Evolutionary conservation across 768 basidiomycete genomes (phyloP).

Genomic region (Boletus rubropictus): DNA sequence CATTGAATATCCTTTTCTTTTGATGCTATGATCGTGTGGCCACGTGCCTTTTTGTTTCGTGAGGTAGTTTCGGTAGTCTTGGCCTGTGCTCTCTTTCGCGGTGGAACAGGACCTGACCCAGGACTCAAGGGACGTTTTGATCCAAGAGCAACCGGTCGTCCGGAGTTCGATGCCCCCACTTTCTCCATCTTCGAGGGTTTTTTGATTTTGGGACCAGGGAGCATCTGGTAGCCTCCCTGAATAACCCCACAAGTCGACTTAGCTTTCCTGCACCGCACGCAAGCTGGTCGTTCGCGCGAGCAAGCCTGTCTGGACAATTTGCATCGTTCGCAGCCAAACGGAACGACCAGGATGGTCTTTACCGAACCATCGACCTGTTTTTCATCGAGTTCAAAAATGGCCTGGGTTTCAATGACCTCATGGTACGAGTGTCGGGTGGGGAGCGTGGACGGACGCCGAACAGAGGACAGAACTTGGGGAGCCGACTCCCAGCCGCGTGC

Average conservation of each 20-base stretch:
- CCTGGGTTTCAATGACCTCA: conserved; percentile 11
- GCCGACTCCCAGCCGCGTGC: conserved; percentile 19
- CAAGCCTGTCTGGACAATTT: conserved; percentile 10
- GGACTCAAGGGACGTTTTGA: conserved; percentile 19
- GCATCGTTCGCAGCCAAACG: conserved; percentile 19
- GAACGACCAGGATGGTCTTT: conserved; percentile 19
- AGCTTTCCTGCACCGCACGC: conserved; percentile 19
- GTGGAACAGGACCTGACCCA: not conserved
- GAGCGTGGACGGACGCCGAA: conserved; percentile 24
- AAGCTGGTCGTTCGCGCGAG: conserved; percentile 24
- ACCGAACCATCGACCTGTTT: conserved; percentile 3
- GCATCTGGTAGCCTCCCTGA: conserved; percentile 15
- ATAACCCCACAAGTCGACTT: not conserved
- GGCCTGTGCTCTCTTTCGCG: conserved; percentile 8
- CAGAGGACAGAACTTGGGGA: conserved; percentile 8
- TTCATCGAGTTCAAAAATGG: conserved; percentile 27
- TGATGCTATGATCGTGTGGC: not conserved
- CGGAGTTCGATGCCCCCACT: not conserved
- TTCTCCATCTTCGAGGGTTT: not conserved
- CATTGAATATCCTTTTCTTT: not conserved
- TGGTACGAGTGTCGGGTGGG: conserved; percentile 19
- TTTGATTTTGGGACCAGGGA: conserved; percentile 20
- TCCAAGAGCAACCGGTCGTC: not conserved
- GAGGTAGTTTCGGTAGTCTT: not conserved
- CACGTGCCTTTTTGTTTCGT: not conserved